Evolutionary conservation across 495 filamentous ascomycete genomes (phyloP).

Genomic region (Penicillium mononematosum): DNA sequence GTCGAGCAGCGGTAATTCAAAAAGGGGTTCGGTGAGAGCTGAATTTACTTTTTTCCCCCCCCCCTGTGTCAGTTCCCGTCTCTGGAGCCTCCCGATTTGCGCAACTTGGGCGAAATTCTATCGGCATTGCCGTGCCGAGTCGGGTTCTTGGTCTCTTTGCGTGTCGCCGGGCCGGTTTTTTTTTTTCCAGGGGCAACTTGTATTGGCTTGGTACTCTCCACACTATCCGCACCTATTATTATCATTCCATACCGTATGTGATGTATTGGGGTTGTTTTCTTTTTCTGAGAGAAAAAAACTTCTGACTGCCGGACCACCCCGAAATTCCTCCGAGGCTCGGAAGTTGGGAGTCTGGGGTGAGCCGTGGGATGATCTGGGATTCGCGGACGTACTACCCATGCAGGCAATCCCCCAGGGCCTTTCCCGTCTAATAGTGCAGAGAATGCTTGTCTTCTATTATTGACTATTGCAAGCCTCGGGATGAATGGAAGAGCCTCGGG

Average conservation of each 20-base stretch:
- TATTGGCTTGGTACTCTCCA: conserved; percentile 7
- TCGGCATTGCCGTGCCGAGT: conserved; percentile 26
- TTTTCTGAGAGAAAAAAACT: too few species aligned
- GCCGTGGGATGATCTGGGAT: conserved; percentile 5
- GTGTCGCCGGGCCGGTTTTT: background rate
- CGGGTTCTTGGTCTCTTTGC: conserved; percentile 2
- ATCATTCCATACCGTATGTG: background rate
- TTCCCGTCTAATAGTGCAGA: background rate
- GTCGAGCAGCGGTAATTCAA: conserved; percentile 12
- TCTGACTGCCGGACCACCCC: conserved; percentile 3
- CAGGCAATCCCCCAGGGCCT: conserved; percentile 1
- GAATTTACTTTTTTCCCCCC: background rate
- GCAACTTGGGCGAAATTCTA: conserved; percentile 7
- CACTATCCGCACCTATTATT: background rate
- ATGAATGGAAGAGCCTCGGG: background rate
- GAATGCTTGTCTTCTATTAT: conserved; percentile 7
- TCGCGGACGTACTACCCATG: conserved; percentile 1
- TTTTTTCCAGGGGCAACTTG: background rate
- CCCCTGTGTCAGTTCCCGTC: conserved; percentile 7
- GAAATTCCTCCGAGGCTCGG: conserved; percentile 28
- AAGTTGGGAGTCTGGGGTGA: conserved; percentile 13
- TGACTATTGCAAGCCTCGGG: background rate
- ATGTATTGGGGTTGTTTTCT: background rate
- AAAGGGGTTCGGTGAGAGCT: conserved; percentile 18
- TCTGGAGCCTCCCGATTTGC: background rate